Percentiles rank a stretch among this genome's conserved stretches.
These are phyloP conservation scores for Fraxinus cuspidata DNA, from an alignment of 257 asterid species.

Conservation along the genomic window DNA sequence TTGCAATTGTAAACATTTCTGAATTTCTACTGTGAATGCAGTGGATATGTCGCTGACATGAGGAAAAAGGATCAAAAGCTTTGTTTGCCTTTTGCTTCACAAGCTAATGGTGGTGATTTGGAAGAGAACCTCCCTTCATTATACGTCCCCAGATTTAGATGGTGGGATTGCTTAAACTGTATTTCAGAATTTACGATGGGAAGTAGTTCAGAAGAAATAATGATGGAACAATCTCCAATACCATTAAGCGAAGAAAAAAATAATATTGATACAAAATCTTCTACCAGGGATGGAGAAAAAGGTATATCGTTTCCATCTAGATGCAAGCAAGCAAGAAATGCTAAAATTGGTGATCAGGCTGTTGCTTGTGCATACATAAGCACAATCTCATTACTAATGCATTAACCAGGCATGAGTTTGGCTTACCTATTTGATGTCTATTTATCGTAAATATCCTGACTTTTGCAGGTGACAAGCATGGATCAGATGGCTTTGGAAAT, in stretches of 20 bases:
- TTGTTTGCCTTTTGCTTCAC: constrained; percentile 47
- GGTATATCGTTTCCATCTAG: neutral
- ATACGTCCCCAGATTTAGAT: neutral
- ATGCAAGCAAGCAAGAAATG: neutral
- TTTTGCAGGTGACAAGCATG: neutral
- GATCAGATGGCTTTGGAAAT: neutral
- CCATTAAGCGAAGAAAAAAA: neutral
- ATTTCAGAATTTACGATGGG: neutral
- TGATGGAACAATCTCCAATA: neutral
- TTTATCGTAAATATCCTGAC: neutral
- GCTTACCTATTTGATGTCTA: neutral
- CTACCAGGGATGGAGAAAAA: neutral
- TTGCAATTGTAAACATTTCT: neutral
- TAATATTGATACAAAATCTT: neutral
- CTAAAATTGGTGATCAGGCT: neutral
- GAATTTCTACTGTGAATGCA: constrained; percentile 40
- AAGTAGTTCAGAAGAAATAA: neutral
- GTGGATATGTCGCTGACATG: constrained; percentile 64
- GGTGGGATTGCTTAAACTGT: neutral
- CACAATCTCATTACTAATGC: neutral
- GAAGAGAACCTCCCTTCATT: constrained; percentile 31
- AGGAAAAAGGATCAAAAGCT: constrained; percentile 43
- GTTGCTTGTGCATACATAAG: neutral
- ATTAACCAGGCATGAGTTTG: neutral
- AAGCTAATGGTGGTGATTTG: constrained; percentile 21